Evolutionary conservation across 2,329 filamentous ascomycete species (phyloP).

Genomic region (Pestalotiopsis sp.): DNA sequence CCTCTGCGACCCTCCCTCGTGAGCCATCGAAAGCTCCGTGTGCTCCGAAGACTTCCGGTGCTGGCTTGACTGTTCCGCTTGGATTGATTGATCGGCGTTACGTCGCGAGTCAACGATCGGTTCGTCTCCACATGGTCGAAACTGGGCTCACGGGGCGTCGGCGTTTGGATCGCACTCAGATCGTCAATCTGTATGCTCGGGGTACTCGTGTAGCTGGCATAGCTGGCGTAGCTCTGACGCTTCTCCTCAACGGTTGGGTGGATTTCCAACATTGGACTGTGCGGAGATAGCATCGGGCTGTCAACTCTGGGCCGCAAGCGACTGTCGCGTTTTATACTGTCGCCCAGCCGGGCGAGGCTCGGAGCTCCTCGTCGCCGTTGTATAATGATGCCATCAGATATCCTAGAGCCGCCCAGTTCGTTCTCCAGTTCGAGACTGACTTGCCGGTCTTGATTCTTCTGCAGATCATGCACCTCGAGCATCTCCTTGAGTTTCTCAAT

Average conservation of each 20-base stretch:
- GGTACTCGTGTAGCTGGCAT: not conserved
- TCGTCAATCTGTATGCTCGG: not conserved
- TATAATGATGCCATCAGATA: not conserved
- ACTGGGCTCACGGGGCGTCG: not conserved
- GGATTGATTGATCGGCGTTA: not conserved
- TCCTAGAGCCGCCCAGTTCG: not conserved
- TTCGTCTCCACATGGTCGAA: not conserved
- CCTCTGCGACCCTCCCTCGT: not conserved
- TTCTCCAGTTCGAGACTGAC: not conserved
- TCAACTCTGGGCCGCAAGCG: not conserved
- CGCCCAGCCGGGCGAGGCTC: not conserved
- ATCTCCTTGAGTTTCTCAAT: constrained; percentile 1
- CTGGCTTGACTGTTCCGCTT: constrained; percentile 1
- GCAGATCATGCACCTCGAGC: not conserved
- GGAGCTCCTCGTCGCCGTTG: not conserved
- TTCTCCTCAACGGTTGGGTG: not conserved
- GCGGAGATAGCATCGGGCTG: not conserved
- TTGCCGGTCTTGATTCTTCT: not conserved
- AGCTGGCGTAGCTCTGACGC: not conserved
- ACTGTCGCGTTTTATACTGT: not conserved
- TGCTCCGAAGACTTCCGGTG: not conserved
- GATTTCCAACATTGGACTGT: not conserved
- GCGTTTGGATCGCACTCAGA: not conserved
- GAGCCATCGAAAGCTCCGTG: not conserved
- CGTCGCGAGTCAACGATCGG: not conserved